Conservation (phyloP, 2,329 filamentous ascomycete genomes). For the Tetracladium maxilliforme region DNA sequence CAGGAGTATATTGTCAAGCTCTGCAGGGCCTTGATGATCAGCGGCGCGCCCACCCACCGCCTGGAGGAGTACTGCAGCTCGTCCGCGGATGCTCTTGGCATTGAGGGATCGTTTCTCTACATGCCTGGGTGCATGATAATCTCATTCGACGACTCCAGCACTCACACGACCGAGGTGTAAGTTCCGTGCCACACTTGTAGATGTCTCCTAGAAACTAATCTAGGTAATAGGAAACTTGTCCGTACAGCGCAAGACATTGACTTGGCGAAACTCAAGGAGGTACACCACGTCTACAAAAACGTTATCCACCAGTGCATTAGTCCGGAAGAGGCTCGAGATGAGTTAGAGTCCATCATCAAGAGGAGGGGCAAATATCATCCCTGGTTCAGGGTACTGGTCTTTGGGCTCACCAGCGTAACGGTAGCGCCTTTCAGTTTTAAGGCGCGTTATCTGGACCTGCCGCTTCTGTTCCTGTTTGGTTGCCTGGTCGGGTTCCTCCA, state of each 20-base stretch:
- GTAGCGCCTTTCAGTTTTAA: conserved; percentile 66
- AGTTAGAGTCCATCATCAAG: conserved; percentile 39
- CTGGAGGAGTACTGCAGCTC: conserved; percentile 86
- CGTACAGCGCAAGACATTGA: conserved; percentile 55
- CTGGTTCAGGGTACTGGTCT: conserved; percentile 45
- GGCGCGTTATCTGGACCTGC: conserved; percentile 57
- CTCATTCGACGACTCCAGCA: conserved; percentile 64
- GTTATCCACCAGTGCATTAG: conserved; percentile 66
- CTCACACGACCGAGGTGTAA: conserved; percentile 69
- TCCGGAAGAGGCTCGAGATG: conserved; percentile 52
- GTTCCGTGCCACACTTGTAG: no score
- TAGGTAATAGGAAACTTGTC: no score
- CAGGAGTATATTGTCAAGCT: conserved; percentile 76
- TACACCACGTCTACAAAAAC: conserved; percentile 67
- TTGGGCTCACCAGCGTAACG: conserved; percentile 56
- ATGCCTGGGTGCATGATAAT: conserved; percentile 90
- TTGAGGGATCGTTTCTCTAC: conserved; percentile 81
- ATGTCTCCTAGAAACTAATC: no score
- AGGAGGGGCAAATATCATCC: conserved; percentile 29
- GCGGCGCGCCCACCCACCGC: conserved; percentile 80
- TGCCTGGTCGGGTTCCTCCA: conserved; percentile 56
- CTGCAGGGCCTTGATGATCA: conserved; percentile 77
- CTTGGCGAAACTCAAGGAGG: conserved; percentile 57
- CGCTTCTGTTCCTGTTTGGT: conserved; percentile 56
- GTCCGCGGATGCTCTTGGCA: conserved; percentile 77